phyloP scores from a whole-genome alignment of 2,329 filamentous ascomycete genomes.

The Pezicula rhizophila region DNA sequence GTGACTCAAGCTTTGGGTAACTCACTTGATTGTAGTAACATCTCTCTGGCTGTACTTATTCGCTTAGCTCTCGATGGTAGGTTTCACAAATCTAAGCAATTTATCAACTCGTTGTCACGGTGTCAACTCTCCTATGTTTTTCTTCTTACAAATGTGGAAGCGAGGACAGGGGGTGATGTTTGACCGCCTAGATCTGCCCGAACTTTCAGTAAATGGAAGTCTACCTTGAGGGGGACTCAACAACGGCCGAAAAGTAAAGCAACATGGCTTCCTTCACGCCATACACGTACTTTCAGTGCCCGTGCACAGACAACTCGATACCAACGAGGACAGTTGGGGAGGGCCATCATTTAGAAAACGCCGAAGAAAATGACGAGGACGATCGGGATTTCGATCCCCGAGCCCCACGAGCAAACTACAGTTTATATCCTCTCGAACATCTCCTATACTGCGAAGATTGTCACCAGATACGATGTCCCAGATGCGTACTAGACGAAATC shows the following conservation, averaged over 20 bases:
- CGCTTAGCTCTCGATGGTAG: too few relatives aligned
- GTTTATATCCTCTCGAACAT: conserved; percentile 86
- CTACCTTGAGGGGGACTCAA: neutral
- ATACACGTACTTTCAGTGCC: conserved; percentile 63
- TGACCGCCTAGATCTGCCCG: neutral
- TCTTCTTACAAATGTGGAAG: too few relatives aligned
- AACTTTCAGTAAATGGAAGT: too few relatives aligned
- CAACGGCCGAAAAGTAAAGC: conserved; percentile 3
- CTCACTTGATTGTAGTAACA: too few relatives aligned
- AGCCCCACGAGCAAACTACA: conserved; percentile 79
- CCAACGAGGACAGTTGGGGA: conserved; percentile 26
- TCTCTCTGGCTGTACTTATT: too few relatives aligned
- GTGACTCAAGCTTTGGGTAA: too few relatives aligned
- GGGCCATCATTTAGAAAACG: conserved; percentile 24
- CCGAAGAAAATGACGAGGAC: conserved; percentile 55
- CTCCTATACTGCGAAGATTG: conserved; percentile 97
- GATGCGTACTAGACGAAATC: conserved; percentile 89
- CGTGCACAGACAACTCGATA: conserved; percentile 47
- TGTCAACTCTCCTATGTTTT: too few relatives aligned
- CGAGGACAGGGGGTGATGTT: neutral
- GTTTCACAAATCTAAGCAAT: too few relatives aligned
- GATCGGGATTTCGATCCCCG: conserved; percentile 82
- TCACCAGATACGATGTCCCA: conserved; percentile 87
- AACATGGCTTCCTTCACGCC: conserved; percentile 48
- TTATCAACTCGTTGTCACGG: too few relatives aligned